Base-by-base conservation (phyloP, 2,329 filamentous ascomycete species). In the Penicillium polonicum region DNA sequence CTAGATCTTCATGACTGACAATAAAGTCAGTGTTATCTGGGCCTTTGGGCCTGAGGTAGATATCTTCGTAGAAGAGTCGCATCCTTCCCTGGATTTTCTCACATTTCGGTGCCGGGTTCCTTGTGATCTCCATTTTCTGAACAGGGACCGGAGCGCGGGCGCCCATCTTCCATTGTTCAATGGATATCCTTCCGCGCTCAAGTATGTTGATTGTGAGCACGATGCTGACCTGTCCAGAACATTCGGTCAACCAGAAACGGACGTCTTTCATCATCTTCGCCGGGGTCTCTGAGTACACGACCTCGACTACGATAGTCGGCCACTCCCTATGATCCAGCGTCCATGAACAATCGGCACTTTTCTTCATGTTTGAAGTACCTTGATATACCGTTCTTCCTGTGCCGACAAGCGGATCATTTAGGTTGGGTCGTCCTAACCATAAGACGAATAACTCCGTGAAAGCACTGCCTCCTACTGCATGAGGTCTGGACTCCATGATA, bases 381-480 rank as follows among this genome's bases (percentile, higher is more conserved):
- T 17, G 5, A 8, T 0, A 35, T 35, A 35, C 1, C 5, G 12
- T 2, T 35, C 6, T 3, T 15, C 33, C 33, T 35, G 15, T 35
- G 15, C 2, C 6, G 5, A 1, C 33, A 8, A 35, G 33, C 33
- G 33, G 33, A 17, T 35, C 17, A 17, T 17, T 17, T 8, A 3
- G 6, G 6, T 35, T 2, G 3, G 17, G 1, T 7, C 5, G 5
- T 17, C 6, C 33, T 8, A 0, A 7, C 15, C 33, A 35, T 35
- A 15, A 6, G 13, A 1, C 6, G 33, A 35, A 35, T 8, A 35
- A 8, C 0, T 1, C 0, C 1, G 33, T 17, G 6, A 35, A 35
- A 17, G 15, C 33, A 35, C 2, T 17, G 6, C 2, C 8, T 35
- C 15, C 33, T 17, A 8, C 2, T 35, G 15, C 33, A 35, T 35